Base-by-base conservation (phyloP, 148 eudicot genomes). In the Rhododendron vialii region DNA sequence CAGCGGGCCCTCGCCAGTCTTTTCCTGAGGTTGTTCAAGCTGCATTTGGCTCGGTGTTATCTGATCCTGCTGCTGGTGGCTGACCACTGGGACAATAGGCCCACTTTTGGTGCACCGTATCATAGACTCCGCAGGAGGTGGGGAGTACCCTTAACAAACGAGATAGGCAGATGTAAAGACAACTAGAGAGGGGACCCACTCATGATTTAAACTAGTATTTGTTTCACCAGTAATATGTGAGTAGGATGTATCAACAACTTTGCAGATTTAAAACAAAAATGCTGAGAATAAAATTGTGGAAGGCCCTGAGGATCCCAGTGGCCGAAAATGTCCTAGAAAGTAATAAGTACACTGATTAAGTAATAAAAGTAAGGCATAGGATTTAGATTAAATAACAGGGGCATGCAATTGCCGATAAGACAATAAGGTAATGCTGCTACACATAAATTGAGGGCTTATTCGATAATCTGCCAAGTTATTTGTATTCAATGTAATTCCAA, bases 111-210 rank as follows among this genome's bases (percentile, higher is more conserved):
- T 69, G 69, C 69, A 75, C 81, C 78, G 84, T 43, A 85, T 43
- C 69, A 73, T 83, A 83, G 87, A 83, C 77, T 87, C 91, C 26
- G 45, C 26, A 53, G 69, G 83, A 67, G 91, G 91, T 28, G 36
- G 82, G 38, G 84, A 82, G 51, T 83, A 45, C 76, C 76, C 76
- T 71, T 12, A 71, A 71, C 20, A 71, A 33, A 71, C 12, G 3
- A 71, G 76, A 71, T 71, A 71, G 20, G 76, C 76, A 30, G 41
- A 30, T 33, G 76, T 71, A 71, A 71, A 71, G 76, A 14, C 41
- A 71, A 71, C 41, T 4, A 71, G 41, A 71, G 76, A 71, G 38
- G 38, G 76, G 7, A 33, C 76, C 76, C 18, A 71, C 38, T 71
- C 38, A 5, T 12, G 2, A 71, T 1, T 30, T 33, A 30, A n/a